Evolutionary conservation across 2,329 filamentous ascomycete genomes (phyloP).

Genomic region (Chrysosporium queenslandicum): DNA sequence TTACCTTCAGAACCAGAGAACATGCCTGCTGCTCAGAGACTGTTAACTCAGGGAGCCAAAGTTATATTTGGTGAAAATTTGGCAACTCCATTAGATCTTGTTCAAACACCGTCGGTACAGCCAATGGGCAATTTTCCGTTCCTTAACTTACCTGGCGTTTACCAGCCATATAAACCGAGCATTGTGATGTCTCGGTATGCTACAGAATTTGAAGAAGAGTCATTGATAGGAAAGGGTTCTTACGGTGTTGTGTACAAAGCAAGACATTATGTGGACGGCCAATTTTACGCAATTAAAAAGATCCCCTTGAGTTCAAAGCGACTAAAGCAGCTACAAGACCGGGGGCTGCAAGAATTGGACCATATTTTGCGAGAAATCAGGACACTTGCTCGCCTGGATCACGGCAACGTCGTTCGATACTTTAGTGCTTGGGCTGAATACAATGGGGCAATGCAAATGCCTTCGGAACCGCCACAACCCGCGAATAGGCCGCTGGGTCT

Average conservation of each 20-base stretch:
- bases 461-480: neutral
- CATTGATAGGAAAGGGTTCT: slow-evolving; percentile 52
- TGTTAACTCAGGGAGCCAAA: slow-evolving; percentile 13
- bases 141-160: slow-evolving; percentile 12
- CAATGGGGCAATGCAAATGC: slow-evolving; percentile 13
- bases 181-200: slow-evolving; percentile 35
- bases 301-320: slow-evolving; percentile 48
- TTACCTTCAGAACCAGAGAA: neutral
- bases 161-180: slow-evolving; percentile 8
- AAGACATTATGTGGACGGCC: slow-evolving; percentile 51
- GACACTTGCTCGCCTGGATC: slow-evolving; percentile 52
- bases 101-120: slow-evolving; percentile 8
- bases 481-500: slow-evolving; percentile 6
- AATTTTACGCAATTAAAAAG: slow-evolving; percentile 57
- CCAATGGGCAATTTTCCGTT: slow-evolving; percentile 17
- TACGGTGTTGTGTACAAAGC: slow-evolving; percentile 56
- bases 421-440: slow-evolving; percentile 55
- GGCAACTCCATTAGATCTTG: slow-evolving; percentile 5
- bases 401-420: slow-evolving; percentile 58
- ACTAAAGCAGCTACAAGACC: slow-evolving; percentile 43
- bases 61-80: neutral
- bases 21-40: slow-evolving; percentile 7
- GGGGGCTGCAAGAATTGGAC: slow-evolving; percentile 46
- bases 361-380: slow-evolving; percentile 51
- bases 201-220: slow-evolving; percentile 45